Evolutionary conservation across 108 stramenopile species (phyloP).

Genomic region (Cylindrotheca fusiformis): DNA sequence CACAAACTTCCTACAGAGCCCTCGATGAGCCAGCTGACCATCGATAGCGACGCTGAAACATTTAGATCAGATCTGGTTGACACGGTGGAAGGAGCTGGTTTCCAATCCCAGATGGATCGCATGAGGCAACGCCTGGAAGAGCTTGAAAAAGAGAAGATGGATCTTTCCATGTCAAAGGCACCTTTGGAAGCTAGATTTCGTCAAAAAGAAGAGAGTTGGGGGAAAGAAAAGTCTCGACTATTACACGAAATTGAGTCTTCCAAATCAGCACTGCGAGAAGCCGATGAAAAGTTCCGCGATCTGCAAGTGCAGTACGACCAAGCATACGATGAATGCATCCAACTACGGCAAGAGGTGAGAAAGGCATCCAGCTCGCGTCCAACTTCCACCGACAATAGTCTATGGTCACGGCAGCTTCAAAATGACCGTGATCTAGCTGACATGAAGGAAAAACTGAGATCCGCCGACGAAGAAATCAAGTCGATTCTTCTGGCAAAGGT

Average conservation of each 20-base stretch:
- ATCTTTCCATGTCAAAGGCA: slow-evolving; percentile 80
- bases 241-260: slow-evolving; percentile 61
- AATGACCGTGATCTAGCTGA: slow-evolving; percentile 72
- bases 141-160: slow-evolving; percentile 85
- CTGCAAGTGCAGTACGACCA: slow-evolving; percentile 60
- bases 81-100: slow-evolving; percentile 53
- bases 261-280: slow-evolving; percentile 41
- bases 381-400: slow-evolving; percentile 32
- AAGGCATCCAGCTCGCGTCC: slow-evolving; percentile 52
- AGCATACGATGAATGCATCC: slow-evolving; percentile 54
- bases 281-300: slow-evolving; percentile 70
- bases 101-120: slow-evolving; percentile 60
- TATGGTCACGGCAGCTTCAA: slow-evolving; percentile 64
- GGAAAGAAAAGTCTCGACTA: slow-evolving; percentile 62
- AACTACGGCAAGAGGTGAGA: slow-evolving; percentile 54
- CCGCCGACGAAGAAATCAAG: slow-evolving; percentile 73
- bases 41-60: slow-evolving; percentile 16
- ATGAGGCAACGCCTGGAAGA: slow-evolving; percentile 73
- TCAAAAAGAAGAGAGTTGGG: slow-evolving; percentile 79
- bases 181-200: slow-evolving; percentile 82
- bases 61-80: slow-evolving; percentile 25
- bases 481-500: slow-evolving; percentile 70
- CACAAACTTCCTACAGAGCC: too few relatives aligned
- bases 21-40: slow-evolving; percentile 29
- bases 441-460: slow-evolving; percentile 65